Percentiles rank a stretch among this genome's conserved stretches.
Conservation (phyloP, 1,139 yeast species). For the Blastobotrys serpentis region DNA sequence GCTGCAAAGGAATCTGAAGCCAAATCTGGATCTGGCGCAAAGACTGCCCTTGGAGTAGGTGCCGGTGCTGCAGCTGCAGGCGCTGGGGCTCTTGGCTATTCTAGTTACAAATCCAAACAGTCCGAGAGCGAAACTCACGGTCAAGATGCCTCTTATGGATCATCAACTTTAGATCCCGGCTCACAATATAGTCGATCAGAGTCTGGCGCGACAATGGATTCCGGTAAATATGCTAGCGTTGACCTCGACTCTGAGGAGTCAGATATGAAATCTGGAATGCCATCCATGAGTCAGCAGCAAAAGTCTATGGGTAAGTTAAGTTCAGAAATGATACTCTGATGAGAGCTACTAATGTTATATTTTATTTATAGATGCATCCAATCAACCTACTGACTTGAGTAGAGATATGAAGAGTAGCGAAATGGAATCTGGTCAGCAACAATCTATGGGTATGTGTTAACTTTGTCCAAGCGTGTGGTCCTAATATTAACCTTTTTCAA, state of each 20-base stretch:
- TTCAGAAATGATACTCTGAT: neutral
- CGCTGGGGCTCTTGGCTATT: neutral
- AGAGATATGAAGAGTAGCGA: neutral
- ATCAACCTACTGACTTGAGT: neutral
- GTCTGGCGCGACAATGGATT: constrained; percentile 1
- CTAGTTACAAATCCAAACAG: neutral
- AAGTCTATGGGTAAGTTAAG: neutral
- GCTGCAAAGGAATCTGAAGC: neutral
- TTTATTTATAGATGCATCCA: neutral
- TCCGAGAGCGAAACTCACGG: neutral
- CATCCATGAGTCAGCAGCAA: neutral
- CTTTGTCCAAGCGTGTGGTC: neutral
- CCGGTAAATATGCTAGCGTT: neutral
- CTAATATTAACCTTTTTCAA: neutral
- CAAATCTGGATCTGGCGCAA: constrained; percentile 1
- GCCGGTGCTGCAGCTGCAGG: neutral
- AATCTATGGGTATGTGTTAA: neutral
- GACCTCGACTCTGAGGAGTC: neutral
- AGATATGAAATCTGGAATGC: neutral
- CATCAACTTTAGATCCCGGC: neutral
- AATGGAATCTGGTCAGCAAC: neutral
- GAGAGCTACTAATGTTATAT: neutral
- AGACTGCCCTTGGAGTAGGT: neutral
- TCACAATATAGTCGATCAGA: neutral
- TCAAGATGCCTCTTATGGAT: neutral